These are phyloP conservation scores for Talaromyces amestolkiae DNA, from an alignment of 2,329 filamentous ascomycete genomes.

Conservation along the genomic window DNA sequence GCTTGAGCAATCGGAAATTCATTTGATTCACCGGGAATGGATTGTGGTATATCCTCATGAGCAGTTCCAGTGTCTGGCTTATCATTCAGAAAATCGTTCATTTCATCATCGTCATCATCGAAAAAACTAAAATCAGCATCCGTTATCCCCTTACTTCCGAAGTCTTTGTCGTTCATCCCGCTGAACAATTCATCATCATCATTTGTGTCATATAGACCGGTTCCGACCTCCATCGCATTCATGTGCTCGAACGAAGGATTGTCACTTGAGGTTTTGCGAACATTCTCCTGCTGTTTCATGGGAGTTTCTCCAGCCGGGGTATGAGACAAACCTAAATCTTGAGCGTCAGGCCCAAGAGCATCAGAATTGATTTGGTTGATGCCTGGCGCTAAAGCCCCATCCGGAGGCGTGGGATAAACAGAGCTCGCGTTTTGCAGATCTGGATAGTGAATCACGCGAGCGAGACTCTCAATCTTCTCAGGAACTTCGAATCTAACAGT, in stretches of 20 bases:
- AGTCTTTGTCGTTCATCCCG: conserved; percentile 54
- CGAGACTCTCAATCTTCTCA: conserved; percentile 39
- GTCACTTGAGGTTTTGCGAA: conserved; percentile 18
- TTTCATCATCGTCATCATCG: conserved; percentile 46
- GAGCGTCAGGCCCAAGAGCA: conserved; percentile 29
- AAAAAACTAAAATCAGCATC: conserved; percentile 67
- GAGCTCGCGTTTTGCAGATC: conserved; percentile 43
- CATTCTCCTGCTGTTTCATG: conserved; percentile 21
- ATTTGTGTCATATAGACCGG: conserved; percentile 42
- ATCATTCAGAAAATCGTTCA: conserved; percentile 12
- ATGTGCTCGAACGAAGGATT: conserved; percentile 22
- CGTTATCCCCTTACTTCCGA: conserved; percentile 55
- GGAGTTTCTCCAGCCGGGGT: conserved; percentile 18
- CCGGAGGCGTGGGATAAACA: conserved; percentile 56
- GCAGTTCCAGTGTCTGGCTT: background rate
- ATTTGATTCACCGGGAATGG: background rate
- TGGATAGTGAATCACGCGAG: conserved; percentile 37
- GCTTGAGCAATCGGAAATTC: conserved; percentile 20
- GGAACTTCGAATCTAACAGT: conserved; percentile 27
- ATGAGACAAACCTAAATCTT: conserved; percentile 26
- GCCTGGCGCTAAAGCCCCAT: conserved; percentile 41
- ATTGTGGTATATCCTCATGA: conserved; percentile 6
- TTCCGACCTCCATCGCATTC: conserved; percentile 33
- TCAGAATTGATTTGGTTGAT: conserved; percentile 32
- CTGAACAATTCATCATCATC: conserved; percentile 58